Evolutionary conservation across 1,284 basidiomycete species (phyloP).

Genomic region (Tremellales sp.): DNA sequence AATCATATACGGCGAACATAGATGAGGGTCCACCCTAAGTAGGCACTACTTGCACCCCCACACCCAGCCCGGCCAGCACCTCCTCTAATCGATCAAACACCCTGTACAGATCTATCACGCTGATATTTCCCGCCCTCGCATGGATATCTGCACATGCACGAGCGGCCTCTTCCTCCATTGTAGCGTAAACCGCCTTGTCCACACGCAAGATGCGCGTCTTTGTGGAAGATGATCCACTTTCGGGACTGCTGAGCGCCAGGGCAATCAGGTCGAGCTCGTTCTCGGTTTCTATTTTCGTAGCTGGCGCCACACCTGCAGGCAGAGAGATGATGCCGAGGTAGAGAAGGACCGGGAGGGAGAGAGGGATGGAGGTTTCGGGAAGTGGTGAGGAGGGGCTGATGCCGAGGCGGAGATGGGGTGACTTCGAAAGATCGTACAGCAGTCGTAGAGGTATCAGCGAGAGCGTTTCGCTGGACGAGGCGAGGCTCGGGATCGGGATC

Average conservation of each 20-base stretch:
- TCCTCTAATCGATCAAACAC: neutral
- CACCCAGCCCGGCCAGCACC: neutral
- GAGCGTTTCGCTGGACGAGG: conserved; percentile 10
- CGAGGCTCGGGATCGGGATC: too few species aligned
- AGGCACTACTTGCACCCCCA: neutral
- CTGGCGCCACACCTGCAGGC: neutral
- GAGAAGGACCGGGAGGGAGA: conserved; percentile 22
- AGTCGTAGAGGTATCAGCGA: conserved; percentile 26
- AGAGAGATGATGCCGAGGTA: conserved; percentile 15
- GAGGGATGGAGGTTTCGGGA: conserved; percentile 21
- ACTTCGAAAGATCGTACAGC: conserved; percentile 29
- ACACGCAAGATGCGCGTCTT: neutral
- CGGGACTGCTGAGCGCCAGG: too few species aligned
- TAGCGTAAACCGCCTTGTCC: neutral
- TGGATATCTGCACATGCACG: too few species aligned
- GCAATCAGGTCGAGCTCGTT: neutral
- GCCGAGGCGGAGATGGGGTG: conserved; percentile 5
- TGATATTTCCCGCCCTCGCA: too few species aligned
- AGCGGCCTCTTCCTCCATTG: neutral
- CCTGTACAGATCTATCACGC: neutral
- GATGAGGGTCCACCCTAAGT: neutral
- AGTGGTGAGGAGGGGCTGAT: conserved; percentile 12
- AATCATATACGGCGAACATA: neutral
- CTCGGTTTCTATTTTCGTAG: neutral
- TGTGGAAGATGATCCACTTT: neutral